Conservation (phyloP, 192 early-diverging fungal species). For the Coemansia reversa region DNA sequence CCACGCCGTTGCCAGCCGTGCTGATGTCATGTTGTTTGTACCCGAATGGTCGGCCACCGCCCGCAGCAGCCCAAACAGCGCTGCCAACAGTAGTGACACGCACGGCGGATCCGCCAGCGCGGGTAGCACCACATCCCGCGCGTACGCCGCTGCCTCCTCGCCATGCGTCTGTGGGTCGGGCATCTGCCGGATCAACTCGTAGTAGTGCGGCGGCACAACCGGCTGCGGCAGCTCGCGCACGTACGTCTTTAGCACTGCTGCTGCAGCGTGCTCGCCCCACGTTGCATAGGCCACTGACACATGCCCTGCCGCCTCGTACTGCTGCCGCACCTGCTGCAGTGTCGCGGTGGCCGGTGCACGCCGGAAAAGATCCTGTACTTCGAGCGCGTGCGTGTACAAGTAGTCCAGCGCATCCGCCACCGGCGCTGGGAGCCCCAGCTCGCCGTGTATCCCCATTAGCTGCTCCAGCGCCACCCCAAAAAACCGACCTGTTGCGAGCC, state of each 20-base stretch:
- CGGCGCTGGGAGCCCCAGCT: conserved; percentile 73
- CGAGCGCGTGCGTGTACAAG: conserved; percentile 67
- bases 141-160: conserved; percentile 34
- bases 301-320: conserved; percentile 49
- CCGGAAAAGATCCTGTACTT: conserved; percentile 82
- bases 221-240: conserved; percentile 79
- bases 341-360: conserved; percentile 73
- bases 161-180: conserved; percentile 33
- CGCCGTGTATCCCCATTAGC: conserved; percentile 74
- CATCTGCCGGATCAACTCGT: conserved; percentile 58
- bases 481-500: conserved; percentile 45
- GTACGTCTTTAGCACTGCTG: conserved; percentile 80
- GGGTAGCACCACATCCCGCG: conserved; percentile 46
- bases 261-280: conserved; percentile 78
- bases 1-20: conserved; percentile 82
- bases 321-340: conserved; percentile 60
- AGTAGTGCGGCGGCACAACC: conserved; percentile 65
- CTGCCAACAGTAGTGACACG: conserved; percentile 57
- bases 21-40: conserved; percentile 81
- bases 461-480: conserved; percentile 78
- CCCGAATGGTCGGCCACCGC: conserved; percentile 65
- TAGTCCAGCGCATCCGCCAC: conserved; percentile 71
- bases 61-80: conserved; percentile 70
- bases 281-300: conserved; percentile 58
- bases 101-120: conserved; percentile 55